Base-by-base conservation (phyloP, 192 early-diverging fungal species). In the Phycomyces nitens region DNA sequence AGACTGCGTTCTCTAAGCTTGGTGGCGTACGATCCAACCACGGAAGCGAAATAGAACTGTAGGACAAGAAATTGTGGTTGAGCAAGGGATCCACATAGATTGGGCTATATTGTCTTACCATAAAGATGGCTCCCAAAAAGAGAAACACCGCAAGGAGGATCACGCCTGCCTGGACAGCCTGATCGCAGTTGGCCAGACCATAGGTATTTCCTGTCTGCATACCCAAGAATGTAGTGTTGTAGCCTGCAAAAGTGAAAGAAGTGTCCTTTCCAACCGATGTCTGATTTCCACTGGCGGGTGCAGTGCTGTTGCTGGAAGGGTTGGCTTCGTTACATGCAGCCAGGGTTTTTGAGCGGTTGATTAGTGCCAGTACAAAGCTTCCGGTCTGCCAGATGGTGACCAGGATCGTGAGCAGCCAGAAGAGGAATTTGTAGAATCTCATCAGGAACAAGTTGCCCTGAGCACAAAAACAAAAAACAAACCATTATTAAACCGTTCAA, bases 381-480 rank as follows among this genome's bases (percentile, higher is more conserved):
- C 51, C 52, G 5, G 70, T 58, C 52, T 72, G 57, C 64, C 63
- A 72, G 52, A 66, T 62, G 29, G 56, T 59, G 11, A 51, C 43
- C 14, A 72, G 23, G n/a, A 61, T 29, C 1, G 56, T 42, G 26
- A 72, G 52, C 8, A 72, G 27, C 70, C 70, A 72, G 18, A 62
- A 65, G 3, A 72, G 22, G 26, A 65, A 12, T 47, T 65, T 72
- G 5, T 58, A 56, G 10, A 65, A 22, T 26, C 64, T 29, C 64
- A 72, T 72, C 34, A 72, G 15, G 21, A 39, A 52, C 23, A 72
- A 64, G 34, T 72, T 72, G 20, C 64, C 70, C 70, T 72, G 29
- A 52, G 12, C 29, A 42, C 21, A 68, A 39, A 23, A 23, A 40
- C 18, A 55, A 20, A 42, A 8, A 39, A 40, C 1, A 41, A 26